phyloP scores from a whole-genome alignment of 805 yeast species.

The Myxozyma lipomycoides region DNA sequence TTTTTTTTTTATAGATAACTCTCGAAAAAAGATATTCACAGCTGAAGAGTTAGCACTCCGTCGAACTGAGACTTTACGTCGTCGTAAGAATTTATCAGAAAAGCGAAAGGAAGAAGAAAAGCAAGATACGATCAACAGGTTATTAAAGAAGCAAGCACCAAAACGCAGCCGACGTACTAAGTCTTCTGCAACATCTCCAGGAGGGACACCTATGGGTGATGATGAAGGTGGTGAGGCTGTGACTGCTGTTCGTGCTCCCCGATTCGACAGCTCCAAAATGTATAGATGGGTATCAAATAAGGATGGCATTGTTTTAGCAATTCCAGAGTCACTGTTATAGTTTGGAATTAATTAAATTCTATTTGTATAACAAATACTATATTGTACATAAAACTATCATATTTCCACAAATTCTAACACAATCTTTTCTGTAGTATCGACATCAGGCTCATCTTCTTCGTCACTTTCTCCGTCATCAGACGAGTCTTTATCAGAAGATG shows the following conservation, averaged over 20 bases:
- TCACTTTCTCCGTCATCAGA: constrained; percentile 5
- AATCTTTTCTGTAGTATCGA: neutral
- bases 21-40: constrained; percentile 53
- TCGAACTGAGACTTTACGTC: constrained; percentile 82
- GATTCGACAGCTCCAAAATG: constrained; percentile 6
- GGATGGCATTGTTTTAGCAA: constrained; percentile 8
- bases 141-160: constrained; percentile 78
- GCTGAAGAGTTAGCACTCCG: constrained; percentile 80
- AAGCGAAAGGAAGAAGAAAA: constrained; percentile 88
- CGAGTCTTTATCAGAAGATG: neutral
- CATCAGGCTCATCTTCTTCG: neutral
- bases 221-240: neutral
- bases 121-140: constrained; percentile 80
- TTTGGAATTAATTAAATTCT: no score
- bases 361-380: neutral
- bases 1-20: neutral
- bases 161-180: constrained; percentile 25
- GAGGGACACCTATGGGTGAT: constrained; percentile 14
- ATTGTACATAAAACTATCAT: neutral
- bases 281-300: constrained; percentile 19
- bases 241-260: neutral
- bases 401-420: neutral
- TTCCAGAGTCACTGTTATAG: constrained; percentile 13
- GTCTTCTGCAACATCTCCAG: constrained; percentile 6
- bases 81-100: constrained; percentile 78